Conservation (phyloP, 1,139 yeast genomes). For the Tardiomyces blankii region DNA sequence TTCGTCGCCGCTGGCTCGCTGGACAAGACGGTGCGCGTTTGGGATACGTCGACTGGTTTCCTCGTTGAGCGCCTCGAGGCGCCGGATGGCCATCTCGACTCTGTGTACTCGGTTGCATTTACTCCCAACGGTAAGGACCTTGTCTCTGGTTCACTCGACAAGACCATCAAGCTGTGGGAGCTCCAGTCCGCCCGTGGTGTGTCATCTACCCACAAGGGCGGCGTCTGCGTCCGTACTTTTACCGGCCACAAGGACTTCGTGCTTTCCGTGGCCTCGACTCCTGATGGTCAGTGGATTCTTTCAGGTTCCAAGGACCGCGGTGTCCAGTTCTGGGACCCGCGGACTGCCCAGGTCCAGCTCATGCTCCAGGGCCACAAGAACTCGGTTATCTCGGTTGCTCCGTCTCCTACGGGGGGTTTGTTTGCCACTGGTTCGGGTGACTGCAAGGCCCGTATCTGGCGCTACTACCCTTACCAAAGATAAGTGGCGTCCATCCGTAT, state of each 20-base stretch:
- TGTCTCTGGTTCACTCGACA: constrained; percentile 89
- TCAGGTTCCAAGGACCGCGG: constrained; percentile 98
- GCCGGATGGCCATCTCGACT: constrained; percentile 94
- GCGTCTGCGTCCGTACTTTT: constrained; percentile 77
- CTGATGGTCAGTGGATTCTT: constrained; percentile 82
- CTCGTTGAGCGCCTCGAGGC: constrained; percentile 88
- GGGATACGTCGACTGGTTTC: constrained; percentile 89
- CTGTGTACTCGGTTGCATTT: constrained; percentile 91
- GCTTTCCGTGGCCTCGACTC: constrained; percentile 86
- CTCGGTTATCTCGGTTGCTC: constrained; percentile 91
- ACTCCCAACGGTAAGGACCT: constrained; percentile 88
- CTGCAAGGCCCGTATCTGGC: constrained; percentile 96
- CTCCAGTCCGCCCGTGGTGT: constrained; percentile 40
- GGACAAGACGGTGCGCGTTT: constrained; percentile 90
- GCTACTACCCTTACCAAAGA: constrained; percentile 27
- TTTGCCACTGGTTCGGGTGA: constrained; percentile 98
- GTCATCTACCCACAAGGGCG: constrained; percentile 31
- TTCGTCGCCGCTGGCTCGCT: constrained; percentile 94
- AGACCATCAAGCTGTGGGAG: constrained; percentile 95
- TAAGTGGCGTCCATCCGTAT: neutral
- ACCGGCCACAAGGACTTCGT: constrained; percentile 97
- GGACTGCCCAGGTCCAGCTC: constrained; percentile 82
- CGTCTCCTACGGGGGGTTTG: constrained; percentile 65
- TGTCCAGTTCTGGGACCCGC: constrained; percentile 94
- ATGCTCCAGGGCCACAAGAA: constrained; percentile 97